Conservation (phyloP, 202 grass and related monocot genomes). For the Cymbopogon flexuosus region DNA sequence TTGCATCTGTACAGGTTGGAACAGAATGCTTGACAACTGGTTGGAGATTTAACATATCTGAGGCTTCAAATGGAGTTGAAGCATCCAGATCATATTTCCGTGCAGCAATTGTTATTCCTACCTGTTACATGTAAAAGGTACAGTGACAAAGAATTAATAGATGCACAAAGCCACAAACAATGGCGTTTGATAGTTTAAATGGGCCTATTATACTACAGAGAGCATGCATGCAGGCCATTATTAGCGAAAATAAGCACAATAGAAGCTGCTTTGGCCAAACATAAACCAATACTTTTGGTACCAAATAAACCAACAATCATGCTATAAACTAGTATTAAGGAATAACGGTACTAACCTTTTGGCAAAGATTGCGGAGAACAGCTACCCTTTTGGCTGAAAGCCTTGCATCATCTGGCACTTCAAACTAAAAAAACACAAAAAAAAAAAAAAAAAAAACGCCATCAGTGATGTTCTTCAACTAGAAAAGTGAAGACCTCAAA, state of each 20-base stretch:
- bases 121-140: conserved; percentile 43
- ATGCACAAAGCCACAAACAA: background rate
- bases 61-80: conserved; percentile 59
- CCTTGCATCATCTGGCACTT: conserved; percentile 66
- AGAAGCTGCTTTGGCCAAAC: background rate
- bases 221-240: background rate
- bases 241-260: background rate
- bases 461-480: background rate
- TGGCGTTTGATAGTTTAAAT: background rate
- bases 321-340: background rate
- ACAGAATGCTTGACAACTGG: conserved; percentile 90
- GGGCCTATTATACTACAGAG: background rate
- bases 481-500: conserved; percentile 16
- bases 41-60: conserved; percentile 93
- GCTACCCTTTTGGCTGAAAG: conserved; percentile 51
- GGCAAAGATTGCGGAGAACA: conserved; percentile 88
- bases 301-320: too few relatives aligned
- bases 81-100: conserved; percentile 70
- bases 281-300: background rate
- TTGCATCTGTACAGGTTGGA: conserved; percentile 74
- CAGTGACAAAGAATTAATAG: background rate
- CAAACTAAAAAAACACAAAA: conserved; percentile 50
- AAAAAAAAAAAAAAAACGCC: background rate
- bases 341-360: conserved; percentile 52
- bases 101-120: conserved; percentile 77